Conservation (phyloP, 768 basidiomycete species). For the Chiua virens region DNA sequence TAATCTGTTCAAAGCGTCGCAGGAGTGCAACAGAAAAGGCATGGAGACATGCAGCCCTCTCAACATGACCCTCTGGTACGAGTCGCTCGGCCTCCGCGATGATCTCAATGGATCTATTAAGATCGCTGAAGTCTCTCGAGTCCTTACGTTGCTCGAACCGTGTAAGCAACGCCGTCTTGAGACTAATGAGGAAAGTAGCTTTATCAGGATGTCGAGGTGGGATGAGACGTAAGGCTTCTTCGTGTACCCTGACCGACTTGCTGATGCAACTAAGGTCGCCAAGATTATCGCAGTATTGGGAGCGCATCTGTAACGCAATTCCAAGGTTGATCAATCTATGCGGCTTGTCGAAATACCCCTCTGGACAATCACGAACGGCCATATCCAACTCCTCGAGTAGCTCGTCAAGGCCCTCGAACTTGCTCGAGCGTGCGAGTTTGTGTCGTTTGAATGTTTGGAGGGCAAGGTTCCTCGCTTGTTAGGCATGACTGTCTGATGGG, state of each 20-base stretch:
- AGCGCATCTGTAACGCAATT: constrained; percentile 1
- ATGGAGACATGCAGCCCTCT: not conserved
- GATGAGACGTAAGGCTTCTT: not conserved
- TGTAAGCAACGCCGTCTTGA: not conserved
- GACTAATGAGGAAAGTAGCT: not conserved
- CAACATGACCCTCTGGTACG: not conserved
- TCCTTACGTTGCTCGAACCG: not conserved
- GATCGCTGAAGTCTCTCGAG: no score
- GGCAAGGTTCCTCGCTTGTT: not conserved
- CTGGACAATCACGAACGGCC: not conserved
- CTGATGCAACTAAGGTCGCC: not conserved
- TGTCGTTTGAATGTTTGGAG: not conserved
- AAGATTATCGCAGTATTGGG: not conserved
- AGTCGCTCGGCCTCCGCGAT: constrained; percentile 1
- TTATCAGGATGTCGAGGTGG: not conserved
- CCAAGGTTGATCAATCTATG: constrained; percentile 3
- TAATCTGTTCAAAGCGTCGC: no score
- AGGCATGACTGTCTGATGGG: not conserved
- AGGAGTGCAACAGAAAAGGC: not conserved
- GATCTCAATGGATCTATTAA: not conserved
- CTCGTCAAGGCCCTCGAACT: not conserved
- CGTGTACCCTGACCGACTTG: not conserved
- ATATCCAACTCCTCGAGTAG: not conserved
- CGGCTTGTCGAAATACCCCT: not conserved
- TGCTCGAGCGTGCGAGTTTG: not conserved